Base-by-base conservation (phyloP, 2,329 filamentous ascomycete species). In the Trichoderma endophyticum region DNA sequence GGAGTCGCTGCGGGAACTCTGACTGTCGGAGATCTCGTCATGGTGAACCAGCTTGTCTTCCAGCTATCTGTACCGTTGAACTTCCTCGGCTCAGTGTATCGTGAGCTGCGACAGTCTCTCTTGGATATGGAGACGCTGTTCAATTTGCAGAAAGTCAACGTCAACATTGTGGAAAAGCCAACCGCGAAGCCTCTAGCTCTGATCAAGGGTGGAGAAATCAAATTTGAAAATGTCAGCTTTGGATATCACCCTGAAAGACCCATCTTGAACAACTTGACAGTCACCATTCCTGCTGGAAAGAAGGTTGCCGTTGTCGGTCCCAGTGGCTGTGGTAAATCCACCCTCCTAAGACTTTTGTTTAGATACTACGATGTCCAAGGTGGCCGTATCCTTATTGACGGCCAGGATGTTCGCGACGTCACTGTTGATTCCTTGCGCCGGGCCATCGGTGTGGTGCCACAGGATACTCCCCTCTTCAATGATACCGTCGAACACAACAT, bases 121-220 rank as follows among this genome's bases (percentile, higher is more conserved):
- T 86, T 99, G 39, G 97, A 99, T 80, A 99, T 99, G 96, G 96
- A 98, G 83, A 98, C 96, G 0, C 87, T 99, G 6, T 99, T 99
- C 86, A 97, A 93, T 80, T 86, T 99, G 36, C 96, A 99, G 82
- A 98, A 97, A 81, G 95, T 98, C 79, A 97, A 98, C 76, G 91
- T 98, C 14, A 90, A 88, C 48, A 92, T 99, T 79, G 91, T 89
- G 77, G 95, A 99, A 77, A 86, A 88, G 69, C 88, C 91, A 2
- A 85, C 92, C 77, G 94, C 95, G 0, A 90, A 91, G 78, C 86
- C 92, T 0, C 86, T 99, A 1, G 82, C 87, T 9, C 86, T 99
- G 15, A 86, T 86, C 57, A 89, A 88, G 74, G 94, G 95, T 18
- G 96, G 96, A 64, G 92, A 97, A 80, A 98, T 99, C 80, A 91